Percentiles rank a stretch among this genome's conserved stretches.
Evolutionary conservation across 306 rosid genomes (phyloP).

Genomic region (Morella rubra): DNA sequence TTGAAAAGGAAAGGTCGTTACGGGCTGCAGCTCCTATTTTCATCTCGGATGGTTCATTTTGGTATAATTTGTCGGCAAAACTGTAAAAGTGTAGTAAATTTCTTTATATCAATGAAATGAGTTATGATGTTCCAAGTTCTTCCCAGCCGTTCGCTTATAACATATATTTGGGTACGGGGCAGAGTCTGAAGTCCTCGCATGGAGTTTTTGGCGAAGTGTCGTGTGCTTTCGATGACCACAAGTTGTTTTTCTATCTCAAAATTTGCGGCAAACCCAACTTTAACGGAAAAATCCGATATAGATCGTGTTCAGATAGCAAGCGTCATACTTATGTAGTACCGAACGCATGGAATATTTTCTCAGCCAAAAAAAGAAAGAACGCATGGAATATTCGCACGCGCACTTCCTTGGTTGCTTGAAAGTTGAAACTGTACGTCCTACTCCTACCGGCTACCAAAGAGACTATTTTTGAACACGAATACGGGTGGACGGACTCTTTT

Average conservation of each 20-base stretch:
- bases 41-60: not conserved
- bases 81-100: too few species aligned
- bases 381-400: too few species aligned
- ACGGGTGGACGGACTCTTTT: not conserved
- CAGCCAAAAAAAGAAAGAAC: too few species aligned
- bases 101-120: too few species aligned
- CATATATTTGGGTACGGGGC: too few species aligned
- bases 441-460: not conserved
- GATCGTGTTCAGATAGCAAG: too few species aligned
- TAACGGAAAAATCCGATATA: too few species aligned
- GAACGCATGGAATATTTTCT: too few species aligned
- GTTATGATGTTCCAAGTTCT: too few species aligned
- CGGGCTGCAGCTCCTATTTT: not conserved
- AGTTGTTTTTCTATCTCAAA: conserved; percentile 1
- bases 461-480: not conserved
- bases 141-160: too few species aligned
- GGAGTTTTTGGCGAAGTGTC: conserved; percentile 21
- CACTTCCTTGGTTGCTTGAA: too few species aligned
- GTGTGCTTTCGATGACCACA: conserved; percentile 42
- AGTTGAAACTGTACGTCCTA: conserved; percentile 7
- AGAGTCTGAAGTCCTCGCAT: not conserved
- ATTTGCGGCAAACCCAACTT: conserved; percentile 29
- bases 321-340: too few species aligned
- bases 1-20: not conserved
- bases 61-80: not conserved